Percentiles rank a stretch among this genome's conserved stretches.
Evolutionary conservation across 164 flowering plant species (phyloP).

Genomic region (Stephania cephalantha): DNA sequence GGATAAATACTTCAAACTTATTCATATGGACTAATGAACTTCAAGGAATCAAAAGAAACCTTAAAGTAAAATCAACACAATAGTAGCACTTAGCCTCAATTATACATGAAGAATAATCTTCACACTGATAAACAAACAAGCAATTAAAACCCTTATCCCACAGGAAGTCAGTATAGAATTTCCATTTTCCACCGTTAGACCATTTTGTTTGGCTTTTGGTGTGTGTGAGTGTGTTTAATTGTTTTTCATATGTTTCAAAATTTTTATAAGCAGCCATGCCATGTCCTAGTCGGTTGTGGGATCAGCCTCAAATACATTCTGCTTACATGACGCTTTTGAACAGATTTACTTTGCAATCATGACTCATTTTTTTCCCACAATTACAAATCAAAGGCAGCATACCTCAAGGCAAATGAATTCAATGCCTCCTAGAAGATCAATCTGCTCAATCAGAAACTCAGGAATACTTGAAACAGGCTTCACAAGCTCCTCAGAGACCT

Average conservation of each 20-base stretch:
- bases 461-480: conserved; percentile 31
- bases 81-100: not conserved
- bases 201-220: not conserved
- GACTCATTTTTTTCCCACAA: not conserved
- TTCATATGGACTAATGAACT: not conserved
- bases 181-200: not conserved
- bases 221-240: too few species aligned
- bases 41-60: not conserved
- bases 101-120: not conserved
- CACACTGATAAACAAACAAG: not conserved
- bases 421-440: conserved; percentile 88
- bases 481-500: conserved; percentile 39
- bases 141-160: not conserved
- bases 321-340: not conserved
- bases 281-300: not conserved
- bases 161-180: not conserved
- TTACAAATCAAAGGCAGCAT: conserved; percentile 11
- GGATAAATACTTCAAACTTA: not conserved
- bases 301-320: not conserved
- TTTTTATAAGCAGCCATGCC: not conserved
- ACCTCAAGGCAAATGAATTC: conserved; percentile 91
- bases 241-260: not conserved
- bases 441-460: conserved; percentile 55
- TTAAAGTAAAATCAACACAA: not conserved
- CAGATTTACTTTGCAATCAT: not conserved